phyloP scores from a whole-genome alignment of 441 rosid genomes.

The Aquilaria agallochum region DNA sequence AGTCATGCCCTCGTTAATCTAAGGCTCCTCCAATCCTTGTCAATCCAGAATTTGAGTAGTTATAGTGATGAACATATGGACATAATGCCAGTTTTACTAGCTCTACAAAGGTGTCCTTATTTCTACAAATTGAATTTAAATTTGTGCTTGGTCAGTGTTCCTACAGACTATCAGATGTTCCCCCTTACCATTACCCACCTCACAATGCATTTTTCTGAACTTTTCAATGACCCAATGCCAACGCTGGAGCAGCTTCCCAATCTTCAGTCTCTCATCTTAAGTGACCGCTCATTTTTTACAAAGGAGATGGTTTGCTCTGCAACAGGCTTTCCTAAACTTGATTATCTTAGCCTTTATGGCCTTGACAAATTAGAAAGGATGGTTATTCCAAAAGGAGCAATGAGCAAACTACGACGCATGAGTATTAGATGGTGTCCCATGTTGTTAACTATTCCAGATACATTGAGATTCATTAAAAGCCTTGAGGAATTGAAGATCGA shows the following conservation, averaged over 20 bases:
- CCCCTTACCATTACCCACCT: neutral
- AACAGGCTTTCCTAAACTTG: neutral
- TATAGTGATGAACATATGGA: no score
- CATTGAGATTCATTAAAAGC: neutral
- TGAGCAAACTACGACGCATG: neutral
- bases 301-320: conserved; percentile 3
- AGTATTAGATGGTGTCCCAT: fast-evolving
- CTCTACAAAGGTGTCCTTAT: no score
- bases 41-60: no score
- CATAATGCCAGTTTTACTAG: no score
- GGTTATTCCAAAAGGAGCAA: conserved; percentile 1
- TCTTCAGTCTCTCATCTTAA: neutral
- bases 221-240: conserved; percentile 11
- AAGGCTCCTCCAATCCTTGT: no score
- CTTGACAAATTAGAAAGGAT: neutral
- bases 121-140: no score
- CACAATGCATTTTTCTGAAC: fast-evolving
- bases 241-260: neutral
- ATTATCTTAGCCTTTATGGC: neutral
- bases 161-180: no score
- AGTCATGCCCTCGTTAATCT: no score
- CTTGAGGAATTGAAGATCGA: neutral
- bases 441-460: neutral
- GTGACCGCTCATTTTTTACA: neutral
- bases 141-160: no score